Conservation (phyloP, 176 grass and related monocot genomes). For the Oryza coarctata region DNA sequence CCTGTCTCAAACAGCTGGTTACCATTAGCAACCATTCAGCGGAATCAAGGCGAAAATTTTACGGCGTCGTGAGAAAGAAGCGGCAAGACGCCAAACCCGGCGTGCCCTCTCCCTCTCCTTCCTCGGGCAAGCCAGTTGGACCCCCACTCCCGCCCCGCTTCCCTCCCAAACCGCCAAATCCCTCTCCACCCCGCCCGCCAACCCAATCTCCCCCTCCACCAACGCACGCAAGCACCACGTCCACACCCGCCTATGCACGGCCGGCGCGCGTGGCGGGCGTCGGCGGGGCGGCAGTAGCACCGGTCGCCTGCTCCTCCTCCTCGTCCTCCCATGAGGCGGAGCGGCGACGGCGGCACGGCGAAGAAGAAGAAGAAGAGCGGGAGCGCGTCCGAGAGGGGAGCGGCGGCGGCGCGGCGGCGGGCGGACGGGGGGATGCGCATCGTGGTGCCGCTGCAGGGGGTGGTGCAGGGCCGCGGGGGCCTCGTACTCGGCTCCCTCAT, state of each 20-base stretch:
- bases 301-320: background rate
- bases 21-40: background rate
- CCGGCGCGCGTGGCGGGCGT: background rate
- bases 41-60: background rate
- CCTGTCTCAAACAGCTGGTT: background rate
- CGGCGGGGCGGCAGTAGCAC: too few relatives aligned
- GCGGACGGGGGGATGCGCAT: conserved; percentile 87
- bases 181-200: conserved; percentile 26
- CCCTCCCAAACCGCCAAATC: conserved; percentile 26
- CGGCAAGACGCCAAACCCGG: conserved; percentile 44
- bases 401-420: conserved; percentile 5
- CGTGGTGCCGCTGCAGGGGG: conserved; percentile 85
- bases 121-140: too few relatives aligned
- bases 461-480: conserved; percentile 90
- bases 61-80: conserved; percentile 9
- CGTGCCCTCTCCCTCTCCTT: background rate
- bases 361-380: background rate
- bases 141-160: conserved; percentile 6
- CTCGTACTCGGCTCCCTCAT: conserved; percentile 93
- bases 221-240: background rate
- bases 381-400: background rate
- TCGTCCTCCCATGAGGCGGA: conserved; percentile 33
- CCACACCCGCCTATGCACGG: background rate
- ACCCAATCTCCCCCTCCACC: conserved; percentile 5
- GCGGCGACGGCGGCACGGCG: background rate